These are phyloP conservation scores for Gracilaria gracilis DNA, from an alignment of 23 red algal genomes.

Conservation along the genomic window DNA sequence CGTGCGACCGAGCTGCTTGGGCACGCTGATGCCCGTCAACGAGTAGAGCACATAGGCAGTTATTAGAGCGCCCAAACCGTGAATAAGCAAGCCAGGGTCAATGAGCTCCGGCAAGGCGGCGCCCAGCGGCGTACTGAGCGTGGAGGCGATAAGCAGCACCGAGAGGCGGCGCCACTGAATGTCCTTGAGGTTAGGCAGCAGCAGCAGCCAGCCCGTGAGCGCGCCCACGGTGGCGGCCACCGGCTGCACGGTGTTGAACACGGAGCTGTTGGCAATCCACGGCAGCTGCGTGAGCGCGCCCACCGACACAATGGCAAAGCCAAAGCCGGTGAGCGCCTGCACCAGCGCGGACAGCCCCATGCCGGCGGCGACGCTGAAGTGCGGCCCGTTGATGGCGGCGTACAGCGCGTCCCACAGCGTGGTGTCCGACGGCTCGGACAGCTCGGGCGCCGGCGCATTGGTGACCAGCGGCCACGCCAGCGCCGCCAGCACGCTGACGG, in stretches of 20 bases:
- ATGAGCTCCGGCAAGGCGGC: conserved; percentile 67
- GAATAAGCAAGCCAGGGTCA: conserved; percentile 58
- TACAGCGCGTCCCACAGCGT: conserved; percentile 15
- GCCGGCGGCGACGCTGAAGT: conserved; percentile 55
- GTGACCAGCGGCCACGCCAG: neutral
- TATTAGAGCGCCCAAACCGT: conserved; percentile 73
- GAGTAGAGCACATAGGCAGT: conserved; percentile 74
- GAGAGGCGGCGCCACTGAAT: conserved; percentile 65
- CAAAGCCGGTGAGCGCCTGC: conserved; percentile 87
- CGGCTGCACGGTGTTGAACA: conserved; percentile 83
- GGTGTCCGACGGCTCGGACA: conserved; percentile 35
- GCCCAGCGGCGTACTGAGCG: conserved; percentile 70
- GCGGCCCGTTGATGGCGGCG: conserved; percentile 58
- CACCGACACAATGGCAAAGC: conserved; percentile 85
- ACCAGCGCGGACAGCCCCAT: conserved; percentile 81
- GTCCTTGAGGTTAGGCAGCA: conserved; percentile 51
- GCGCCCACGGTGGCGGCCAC: conserved; percentile 72
- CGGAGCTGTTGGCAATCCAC: conserved; percentile 80
- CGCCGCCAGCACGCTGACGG: neutral
- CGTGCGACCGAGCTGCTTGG: conserved; percentile 51
- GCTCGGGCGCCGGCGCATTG: conserved; percentile 17
- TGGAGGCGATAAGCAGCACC: conserved; percentile 60
- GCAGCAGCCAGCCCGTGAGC: conserved; percentile 55
- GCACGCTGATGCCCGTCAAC: conserved; percentile 56
- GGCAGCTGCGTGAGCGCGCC: conserved; percentile 78